phyloP scores from a whole-genome alignment of 371 early-diverging fungal species.

The Catenaria anguillulae region DNA sequence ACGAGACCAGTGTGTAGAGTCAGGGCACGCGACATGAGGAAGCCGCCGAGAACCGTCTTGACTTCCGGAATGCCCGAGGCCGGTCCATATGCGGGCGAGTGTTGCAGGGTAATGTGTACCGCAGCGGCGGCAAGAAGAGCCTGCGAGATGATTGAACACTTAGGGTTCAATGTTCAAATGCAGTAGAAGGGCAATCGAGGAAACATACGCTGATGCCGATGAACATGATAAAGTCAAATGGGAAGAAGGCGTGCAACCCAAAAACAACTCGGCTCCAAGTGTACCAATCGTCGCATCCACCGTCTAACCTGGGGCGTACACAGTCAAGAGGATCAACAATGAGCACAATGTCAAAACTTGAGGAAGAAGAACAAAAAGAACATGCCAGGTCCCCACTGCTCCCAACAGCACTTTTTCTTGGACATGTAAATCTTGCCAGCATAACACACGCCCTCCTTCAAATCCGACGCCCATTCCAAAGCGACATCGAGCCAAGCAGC shows the following conservation, averaged over 20 bases:
- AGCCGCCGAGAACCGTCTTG: constrained; percentile 86
- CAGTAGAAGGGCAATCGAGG: too few relatives aligned
- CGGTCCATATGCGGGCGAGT: constrained; percentile 7
- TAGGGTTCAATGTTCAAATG: too few relatives aligned
- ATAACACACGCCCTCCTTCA: neutral
- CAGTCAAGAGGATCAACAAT: too few relatives aligned
- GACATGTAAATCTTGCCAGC: neutral
- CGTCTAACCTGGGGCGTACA: too few relatives aligned
- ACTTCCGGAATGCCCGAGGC: constrained; percentile 89
- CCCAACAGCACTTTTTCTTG: constrained; percentile 1
- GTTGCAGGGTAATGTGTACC: neutral
- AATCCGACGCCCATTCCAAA: neutral
- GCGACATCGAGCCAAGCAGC: constrained; percentile 2
- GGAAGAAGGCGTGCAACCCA: too few relatives aligned
- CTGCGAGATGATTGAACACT: too few relatives aligned
- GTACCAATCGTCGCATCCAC: constrained; percentile 28
- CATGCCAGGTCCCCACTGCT: too few relatives aligned
- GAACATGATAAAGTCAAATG: too few relatives aligned
- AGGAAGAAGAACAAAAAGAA: too few relatives aligned
- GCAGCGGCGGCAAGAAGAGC: constrained; percentile 19
- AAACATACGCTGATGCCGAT: too few relatives aligned
- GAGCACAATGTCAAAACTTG: too few relatives aligned
- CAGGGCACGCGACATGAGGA: constrained; percentile 74
- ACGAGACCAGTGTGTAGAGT: constrained; percentile 47
- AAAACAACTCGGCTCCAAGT: too few relatives aligned